Evolutionary conservation across 2,329 filamentous ascomycete genomes (phyloP), one percentile per base, ranked within the genome.

Genomic region (Ceratocystis diversiconidia): DNA sequence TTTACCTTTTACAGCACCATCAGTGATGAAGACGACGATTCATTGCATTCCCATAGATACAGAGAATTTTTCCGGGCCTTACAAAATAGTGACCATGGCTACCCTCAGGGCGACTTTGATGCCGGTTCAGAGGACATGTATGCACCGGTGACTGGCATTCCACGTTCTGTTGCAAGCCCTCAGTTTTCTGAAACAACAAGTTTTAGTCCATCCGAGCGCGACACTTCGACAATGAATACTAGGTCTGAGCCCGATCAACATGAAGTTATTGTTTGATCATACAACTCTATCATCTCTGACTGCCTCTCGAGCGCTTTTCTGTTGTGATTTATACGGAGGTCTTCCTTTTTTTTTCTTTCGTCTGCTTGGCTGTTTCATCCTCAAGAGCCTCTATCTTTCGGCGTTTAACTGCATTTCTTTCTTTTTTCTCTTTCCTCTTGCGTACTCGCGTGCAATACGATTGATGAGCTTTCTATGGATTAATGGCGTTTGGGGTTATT

Each of bases 11-110:
- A 59, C 28, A 32, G 52, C 8, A 7, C 28, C 2, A 28, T 12
- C n/a, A 59, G 52, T n/a, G 52, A 59, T 12, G 52, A 59, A n/a
- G 52, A 59, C 25, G 28, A 59, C 32, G 28, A 59, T 59, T 32
- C 52, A 59, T 28, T 25, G 17, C 12, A 17, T 7, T 8, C 28
- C 5, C 28, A 59, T 17, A 25, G 28, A 17, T 59, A 59, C 52
- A 59, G 52, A n/a, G 25, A 59, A 10, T 19, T 59, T 32, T 59
- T 59, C 12, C 28, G 52, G 17, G 15, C 52, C 12, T 7, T 59
- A 36, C 25, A 25, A 10, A n/a, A 59, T 32, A 59, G 10, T 17
- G 52, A 59, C n/a, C 25, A 25, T 22, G 28, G 17, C 12, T 59
- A 32, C 17, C 17, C 6, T 25, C 52, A 59, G 52, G 32, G 52